Percentiles rank a stretch among this genome's conserved stretches.
Evolutionary conservation across 495 filamentous ascomycete genomes (phyloP).

Genomic region (Lasiosphaeris hirsuta): DNA sequence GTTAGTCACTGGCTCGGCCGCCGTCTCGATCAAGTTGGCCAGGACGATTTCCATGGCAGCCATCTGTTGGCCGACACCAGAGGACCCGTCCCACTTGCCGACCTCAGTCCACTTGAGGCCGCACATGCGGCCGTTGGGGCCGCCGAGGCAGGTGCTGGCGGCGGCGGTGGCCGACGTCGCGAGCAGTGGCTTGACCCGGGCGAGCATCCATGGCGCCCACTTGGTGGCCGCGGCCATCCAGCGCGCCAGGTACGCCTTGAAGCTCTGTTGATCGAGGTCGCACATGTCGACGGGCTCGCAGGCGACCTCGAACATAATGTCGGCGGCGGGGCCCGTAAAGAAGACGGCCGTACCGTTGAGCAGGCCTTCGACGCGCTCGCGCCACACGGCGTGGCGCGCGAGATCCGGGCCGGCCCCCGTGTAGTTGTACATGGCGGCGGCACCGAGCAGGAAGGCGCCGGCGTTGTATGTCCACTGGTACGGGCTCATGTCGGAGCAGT

Average conservation of each 20-base stretch:
- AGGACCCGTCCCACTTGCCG: constrained; percentile 51
- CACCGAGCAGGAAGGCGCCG: constrained; percentile 66
- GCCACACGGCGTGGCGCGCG: constrained; percentile 48
- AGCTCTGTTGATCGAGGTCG: constrained; percentile 70
- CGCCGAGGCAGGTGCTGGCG: constrained; percentile 60
- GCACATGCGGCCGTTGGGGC: constrained; percentile 59
- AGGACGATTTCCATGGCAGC: constrained; percentile 64
- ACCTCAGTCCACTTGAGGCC: constrained; percentile 65
- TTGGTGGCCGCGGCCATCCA: constrained; percentile 74
- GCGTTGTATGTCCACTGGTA: constrained; percentile 71
- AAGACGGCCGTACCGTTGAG: constrained; percentile 52
- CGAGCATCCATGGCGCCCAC: constrained; percentile 62
- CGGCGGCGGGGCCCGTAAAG: constrained; percentile 41
- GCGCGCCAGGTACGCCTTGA: constrained; percentile 74
- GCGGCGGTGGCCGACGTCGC: constrained; percentile 62
- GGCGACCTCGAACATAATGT: constrained; percentile 65
- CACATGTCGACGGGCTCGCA: constrained; percentile 65
- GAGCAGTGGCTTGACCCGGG: constrained; percentile 60
- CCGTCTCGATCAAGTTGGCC: constrained; percentile 51
- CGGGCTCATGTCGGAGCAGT: constrained; percentile 46
- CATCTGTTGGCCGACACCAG: constrained; percentile 69
- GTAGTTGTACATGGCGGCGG: constrained; percentile 66
- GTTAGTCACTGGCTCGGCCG: constrained; percentile 56
- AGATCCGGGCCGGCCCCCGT: constrained; percentile 31
- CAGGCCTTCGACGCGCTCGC: constrained; percentile 48